Evolutionary conservation across 805 yeast species (phyloP).

Genomic region (Teunomyces kruisii): DNA sequence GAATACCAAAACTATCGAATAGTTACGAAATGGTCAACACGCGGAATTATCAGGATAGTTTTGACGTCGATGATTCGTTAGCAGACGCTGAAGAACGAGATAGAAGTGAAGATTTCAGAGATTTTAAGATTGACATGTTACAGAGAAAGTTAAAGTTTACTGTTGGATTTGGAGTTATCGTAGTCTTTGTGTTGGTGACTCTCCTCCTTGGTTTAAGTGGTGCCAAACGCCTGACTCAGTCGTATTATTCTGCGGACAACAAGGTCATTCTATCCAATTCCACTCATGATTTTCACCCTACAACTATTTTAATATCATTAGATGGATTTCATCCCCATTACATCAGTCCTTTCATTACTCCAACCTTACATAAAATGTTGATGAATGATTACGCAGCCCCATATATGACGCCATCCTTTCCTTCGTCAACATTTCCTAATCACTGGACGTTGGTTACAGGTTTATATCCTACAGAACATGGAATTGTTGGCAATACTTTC

Average conservation of each 20-base stretch:
- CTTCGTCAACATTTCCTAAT: constrained; percentile 87
- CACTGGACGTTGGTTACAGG: constrained; percentile 94
- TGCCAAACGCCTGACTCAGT: neutral
- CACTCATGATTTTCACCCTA: constrained; percentile 68
- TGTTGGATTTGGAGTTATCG: constrained; percentile 9
- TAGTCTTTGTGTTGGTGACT: neutral
- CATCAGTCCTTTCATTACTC: constrained; percentile 64
- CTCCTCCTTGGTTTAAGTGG: neutral
- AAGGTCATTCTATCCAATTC: constrained; percentile 47
- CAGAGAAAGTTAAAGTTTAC: constrained; percentile 18
- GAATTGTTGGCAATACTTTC: constrained; percentile 82
- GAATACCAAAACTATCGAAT: neutral
- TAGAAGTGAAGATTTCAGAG: constrained; percentile 15
- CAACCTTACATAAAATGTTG: constrained; percentile 62
- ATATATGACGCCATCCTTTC: constrained; percentile 83
- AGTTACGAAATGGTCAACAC: constrained; percentile 12
- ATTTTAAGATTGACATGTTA: constrained; percentile 24
- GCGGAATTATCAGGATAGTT: neutral
- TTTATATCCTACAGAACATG: constrained; percentile 76
- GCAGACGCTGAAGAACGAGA: neutral
- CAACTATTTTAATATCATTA: constrained; percentile 75
- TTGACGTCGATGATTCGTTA: constrained; percentile 6
- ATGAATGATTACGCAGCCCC: constrained; percentile 64
- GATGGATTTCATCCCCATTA: constrained; percentile 94
- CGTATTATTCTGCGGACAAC: neutral